Base-by-base conservation (phyloP, 1,139 yeast species). In the Kurtzmaniella natalensis region DNA sequence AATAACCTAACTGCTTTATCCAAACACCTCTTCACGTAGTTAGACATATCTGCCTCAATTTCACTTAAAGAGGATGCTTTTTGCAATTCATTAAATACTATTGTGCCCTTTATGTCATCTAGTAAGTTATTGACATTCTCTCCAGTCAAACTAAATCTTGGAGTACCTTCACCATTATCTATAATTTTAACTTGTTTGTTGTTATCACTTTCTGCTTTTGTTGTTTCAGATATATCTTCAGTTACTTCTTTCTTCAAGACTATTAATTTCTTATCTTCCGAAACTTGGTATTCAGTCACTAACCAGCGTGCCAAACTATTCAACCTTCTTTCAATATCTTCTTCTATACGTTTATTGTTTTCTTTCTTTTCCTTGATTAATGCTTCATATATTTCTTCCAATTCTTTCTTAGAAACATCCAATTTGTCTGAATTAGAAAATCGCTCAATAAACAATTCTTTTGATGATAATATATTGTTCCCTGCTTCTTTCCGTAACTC, bases 381-480 rank as follows among this genome's bases (percentile, higher is more conserved):
- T 3, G 46, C 46, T 7, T 51, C 57, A 34, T 51, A 62, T 4
- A 65, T 54, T 6, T 49, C 35, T 3, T 41, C 51, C 10, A 58
- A 35, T 34, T 59, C 65, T 7, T 42, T 51, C n/a, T 11, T n/a
- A 17, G n/a, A 17, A 9, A 26, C 9, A 17, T 26, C 43, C 40
- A 2, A 39, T 70, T 13, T 18, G 13, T 53, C 46, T 10, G 53
- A 37, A 13, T 25, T 22, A 4, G 40, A 33, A 10, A 65, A 39
- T 0, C 40, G 36, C 2, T 42, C 37, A 7, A 53, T 28, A 31
- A 64, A 63, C 4, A 29, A 28, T 5, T 52, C 52, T 27, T 49
- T 45, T 6, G 51, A 33, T 5, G 24, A 35, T 7, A 59, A 43
- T 7, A 53, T 11, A 7, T 38, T 8, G 4, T 14, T 16, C 13